Percentiles rank a stretch among this genome's conserved stretches.
Conservation (phyloP, 2,329 filamentous ascomycete species). For the Lasiodiplodia gonubiensis region DNA sequence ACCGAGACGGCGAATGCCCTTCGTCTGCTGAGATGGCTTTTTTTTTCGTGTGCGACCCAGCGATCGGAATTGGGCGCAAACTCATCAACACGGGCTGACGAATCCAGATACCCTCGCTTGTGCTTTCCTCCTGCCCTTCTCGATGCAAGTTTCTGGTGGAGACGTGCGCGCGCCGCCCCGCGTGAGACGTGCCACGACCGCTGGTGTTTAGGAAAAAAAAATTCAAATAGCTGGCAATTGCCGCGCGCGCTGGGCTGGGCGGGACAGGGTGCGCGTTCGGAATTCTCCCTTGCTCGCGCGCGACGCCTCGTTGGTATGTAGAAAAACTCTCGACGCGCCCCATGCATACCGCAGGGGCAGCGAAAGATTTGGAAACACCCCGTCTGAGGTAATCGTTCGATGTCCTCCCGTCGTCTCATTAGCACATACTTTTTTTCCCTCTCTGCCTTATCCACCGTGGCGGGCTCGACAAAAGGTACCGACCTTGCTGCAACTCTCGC, state of each 20-base stretch:
- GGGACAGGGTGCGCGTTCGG: not conserved
- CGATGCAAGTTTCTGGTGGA: not conserved
- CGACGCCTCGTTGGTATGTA: too few species aligned
- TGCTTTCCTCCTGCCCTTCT: not conserved
- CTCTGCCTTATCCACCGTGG: not conserved
- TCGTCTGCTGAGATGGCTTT: too few species aligned
- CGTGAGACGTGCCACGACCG: not conserved
- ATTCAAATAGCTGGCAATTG: not conserved
- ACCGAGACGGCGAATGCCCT: not conserved
- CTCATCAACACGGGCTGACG: not conserved
- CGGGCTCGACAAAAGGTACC: not conserved
- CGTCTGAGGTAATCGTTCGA: not conserved
- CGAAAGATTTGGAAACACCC: not conserved
- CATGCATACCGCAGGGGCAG: not conserved
- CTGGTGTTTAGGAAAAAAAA: not conserved
- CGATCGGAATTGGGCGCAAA: not conserved
- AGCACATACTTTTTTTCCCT: not conserved
- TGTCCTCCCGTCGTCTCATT: not conserved
- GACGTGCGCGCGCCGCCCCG: not conserved
- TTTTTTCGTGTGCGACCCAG: not conserved
- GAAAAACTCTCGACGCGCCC: too few species aligned
- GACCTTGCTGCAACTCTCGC: not conserved
- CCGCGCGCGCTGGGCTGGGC: not conserved
- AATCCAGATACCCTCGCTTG: not conserved
- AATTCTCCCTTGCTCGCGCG: not conserved